These are phyloP conservation scores for Fusarium globosum DNA, from an alignment of 2,329 filamentous ascomycete genomes.

Conservation along the genomic window DNA sequence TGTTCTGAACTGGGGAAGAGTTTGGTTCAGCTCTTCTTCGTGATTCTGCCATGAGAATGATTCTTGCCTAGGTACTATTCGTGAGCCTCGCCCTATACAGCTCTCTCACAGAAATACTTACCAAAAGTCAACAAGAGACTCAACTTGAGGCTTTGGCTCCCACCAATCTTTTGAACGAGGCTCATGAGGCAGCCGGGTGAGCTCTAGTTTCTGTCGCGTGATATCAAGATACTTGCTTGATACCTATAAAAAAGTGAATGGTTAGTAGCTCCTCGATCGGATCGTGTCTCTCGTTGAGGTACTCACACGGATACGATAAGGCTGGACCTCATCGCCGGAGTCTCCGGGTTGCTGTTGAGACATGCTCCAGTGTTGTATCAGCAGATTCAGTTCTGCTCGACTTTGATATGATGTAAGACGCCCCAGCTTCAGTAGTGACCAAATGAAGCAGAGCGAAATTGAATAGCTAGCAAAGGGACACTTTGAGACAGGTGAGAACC, in stretches of 20 bases:
- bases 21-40: slow-evolving; percentile 67
- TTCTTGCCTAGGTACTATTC: slow-evolving; percentile 64
- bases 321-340: slow-evolving; percentile 59
- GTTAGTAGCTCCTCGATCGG: slow-evolving; percentile 42
- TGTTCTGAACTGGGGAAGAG: slow-evolving; percentile 73
- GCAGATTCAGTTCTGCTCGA: slow-evolving; percentile 4
- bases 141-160: slow-evolving; percentile 70
- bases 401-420: neutral
- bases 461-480: slow-evolving; percentile 7
- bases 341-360: slow-evolving; percentile 38
- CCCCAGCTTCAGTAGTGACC: neutral
- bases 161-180: slow-evolving; percentile 64
- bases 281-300: neutral
- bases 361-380: slow-evolving; percentile 7
- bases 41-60: slow-evolving; percentile 72
- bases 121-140: slow-evolving; percentile 75
- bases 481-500: slow-evolving; percentile 1
- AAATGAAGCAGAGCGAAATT: neutral
- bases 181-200: slow-evolving; percentile 73
- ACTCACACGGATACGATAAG: slow-evolving; percentile 69
- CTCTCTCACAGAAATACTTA: slow-evolving; percentile 46
- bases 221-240: slow-evolving; percentile 75
- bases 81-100: neutral
- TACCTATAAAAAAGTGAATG: slow-evolving; percentile 57
- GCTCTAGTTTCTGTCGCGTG: slow-evolving; percentile 74